These are phyloP conservation scores for Strombidium stylifer DNA, from an alignment of 73 alveolate genomes.

Conservation along the genomic window DNA sequence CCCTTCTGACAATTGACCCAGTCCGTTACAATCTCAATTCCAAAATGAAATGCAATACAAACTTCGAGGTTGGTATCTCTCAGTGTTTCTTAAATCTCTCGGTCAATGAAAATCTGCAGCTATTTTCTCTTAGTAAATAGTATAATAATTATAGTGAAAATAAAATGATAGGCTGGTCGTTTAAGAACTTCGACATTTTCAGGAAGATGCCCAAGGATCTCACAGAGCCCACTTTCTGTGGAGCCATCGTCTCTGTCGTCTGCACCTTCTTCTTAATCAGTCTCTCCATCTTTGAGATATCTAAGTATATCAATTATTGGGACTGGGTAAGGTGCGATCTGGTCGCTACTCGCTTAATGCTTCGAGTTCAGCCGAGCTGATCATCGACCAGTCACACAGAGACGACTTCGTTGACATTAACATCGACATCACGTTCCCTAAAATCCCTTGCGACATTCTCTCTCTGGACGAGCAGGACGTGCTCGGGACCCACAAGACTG, in stretches of 20 bases:
- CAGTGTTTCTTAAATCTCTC: too few relatives aligned
- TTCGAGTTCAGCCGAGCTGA: conserved; percentile 77
- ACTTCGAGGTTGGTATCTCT: too few relatives aligned
- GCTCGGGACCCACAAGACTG: conserved; percentile 93
- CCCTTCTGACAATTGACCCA: too few relatives aligned
- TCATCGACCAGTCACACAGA: conserved; percentile 80
- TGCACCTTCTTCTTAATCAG: conserved; percentile 60
- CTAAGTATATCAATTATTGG: conserved; percentile 85
- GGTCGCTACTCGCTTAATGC: conserved; percentile 70
- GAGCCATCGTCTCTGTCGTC: conserved; percentile 62
- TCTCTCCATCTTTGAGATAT: conserved; percentile 80
- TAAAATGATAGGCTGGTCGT: too few relatives aligned
- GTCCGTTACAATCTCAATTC: too few relatives aligned
- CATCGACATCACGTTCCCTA: conserved; percentile 83
- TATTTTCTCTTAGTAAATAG: too few relatives aligned
- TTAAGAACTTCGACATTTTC: conserved; percentile 55
- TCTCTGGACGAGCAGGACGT: conserved; percentile 96
- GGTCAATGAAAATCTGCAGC: too few relatives aligned
- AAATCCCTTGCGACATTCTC: conserved; percentile 96
- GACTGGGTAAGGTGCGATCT: too few relatives aligned
- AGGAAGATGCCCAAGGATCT: conserved; percentile 83
- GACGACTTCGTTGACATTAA: conserved; percentile 85
- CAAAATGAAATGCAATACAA: too few relatives aligned
- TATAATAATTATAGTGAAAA: conserved; percentile 14
- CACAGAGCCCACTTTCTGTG: conserved; percentile 93